phyloP scores from a whole-genome alignment of 1,284 basidiomycete genomes.

The Pseudozyma sp. region DNA sequence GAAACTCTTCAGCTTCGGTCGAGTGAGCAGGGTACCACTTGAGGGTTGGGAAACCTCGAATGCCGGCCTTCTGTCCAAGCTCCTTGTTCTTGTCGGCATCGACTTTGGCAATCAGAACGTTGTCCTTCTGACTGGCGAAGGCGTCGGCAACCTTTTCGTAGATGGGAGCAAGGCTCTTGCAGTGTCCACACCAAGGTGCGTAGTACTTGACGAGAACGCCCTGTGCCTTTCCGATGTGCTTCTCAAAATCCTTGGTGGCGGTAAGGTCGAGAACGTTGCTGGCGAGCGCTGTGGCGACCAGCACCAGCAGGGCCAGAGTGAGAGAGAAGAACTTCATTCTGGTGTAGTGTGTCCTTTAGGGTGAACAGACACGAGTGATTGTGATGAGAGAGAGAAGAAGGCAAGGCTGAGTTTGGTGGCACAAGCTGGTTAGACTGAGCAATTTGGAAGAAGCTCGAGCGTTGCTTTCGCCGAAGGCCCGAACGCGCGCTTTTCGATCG shows the following conservation, averaged over 20 bases:
- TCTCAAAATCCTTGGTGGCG: conserved; percentile 57
- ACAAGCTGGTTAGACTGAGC: not conserved
- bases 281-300: conserved; percentile 40
- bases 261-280: conserved; percentile 65
- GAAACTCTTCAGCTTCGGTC: conserved; percentile 77
- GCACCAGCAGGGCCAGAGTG: conserved; percentile 28
- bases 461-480: not conserved
- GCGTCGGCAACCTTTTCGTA: conserved; percentile 91
- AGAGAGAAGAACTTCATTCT: conserved; percentile 41
- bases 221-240: conserved; percentile 54
- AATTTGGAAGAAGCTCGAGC: conserved; percentile 4
- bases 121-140: conserved; percentile 77
- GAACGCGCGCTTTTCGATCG: conserved; percentile 8
- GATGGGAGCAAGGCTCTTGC: conserved; percentile 82
- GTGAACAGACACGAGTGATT: not conserved
- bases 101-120: conserved; percentile 89
- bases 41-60: conserved; percentile 87
- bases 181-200: conserved; percentile 69
- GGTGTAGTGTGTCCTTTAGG: not conserved
- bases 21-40: conserved; percentile 84
- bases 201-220: conserved; percentile 65
- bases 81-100: conserved; percentile 89
- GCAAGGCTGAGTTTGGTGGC: not conserved
- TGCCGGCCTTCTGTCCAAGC: conserved; percentile 76
- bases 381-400: conserved; percentile 2